Conservation (phyloP, 352 stramenopile species). For the Pythium insidiosum region DNA sequence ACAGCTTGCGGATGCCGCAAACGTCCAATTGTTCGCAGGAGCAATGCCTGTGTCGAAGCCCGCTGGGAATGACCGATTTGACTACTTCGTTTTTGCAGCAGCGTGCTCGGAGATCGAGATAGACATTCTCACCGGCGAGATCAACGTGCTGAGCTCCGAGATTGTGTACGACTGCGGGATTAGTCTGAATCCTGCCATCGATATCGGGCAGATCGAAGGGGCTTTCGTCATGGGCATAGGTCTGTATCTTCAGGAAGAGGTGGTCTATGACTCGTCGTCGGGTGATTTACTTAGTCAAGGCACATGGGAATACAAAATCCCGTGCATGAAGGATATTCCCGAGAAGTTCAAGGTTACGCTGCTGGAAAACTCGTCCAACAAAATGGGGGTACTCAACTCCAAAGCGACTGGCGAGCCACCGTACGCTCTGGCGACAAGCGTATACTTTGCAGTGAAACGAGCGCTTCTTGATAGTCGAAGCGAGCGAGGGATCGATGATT, state of each 20-base stretch:
- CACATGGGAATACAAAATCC: slow-evolving; percentile 51
- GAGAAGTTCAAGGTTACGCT: slow-evolving; percentile 34
- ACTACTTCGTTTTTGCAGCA: slow-evolving; percentile 40
- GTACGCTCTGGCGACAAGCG: slow-evolving; percentile 24
- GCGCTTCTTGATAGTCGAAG: slow-evolving; percentile 23
- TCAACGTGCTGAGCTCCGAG: slow-evolving; percentile 26
- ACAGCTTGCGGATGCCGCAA: slow-evolving; percentile 4
- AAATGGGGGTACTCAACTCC: slow-evolving; percentile 24
- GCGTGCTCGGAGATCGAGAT: slow-evolving; percentile 38
- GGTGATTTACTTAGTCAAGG: slow-evolving; percentile 26
- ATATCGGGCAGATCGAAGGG: slow-evolving; percentile 63
- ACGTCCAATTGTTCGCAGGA: slow-evolving; percentile 21
- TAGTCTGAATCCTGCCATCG: slow-evolving; percentile 36
- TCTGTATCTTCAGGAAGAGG: slow-evolving; percentile 37
- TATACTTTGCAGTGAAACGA: slow-evolving; percentile 35
- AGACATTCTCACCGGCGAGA: slow-evolving; percentile 48
- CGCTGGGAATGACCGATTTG: slow-evolving; percentile 8
- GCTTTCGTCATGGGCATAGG: slow-evolving; percentile 48
- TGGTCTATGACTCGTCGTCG: slow-evolving; percentile 15
- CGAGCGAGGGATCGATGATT: slow-evolving; percentile 19
- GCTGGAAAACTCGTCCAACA: slow-evolving; percentile 22
- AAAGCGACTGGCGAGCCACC: slow-evolving; percentile 42
- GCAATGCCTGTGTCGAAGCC: slow-evolving; percentile 13
- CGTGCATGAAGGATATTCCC: slow-evolving; percentile 30
- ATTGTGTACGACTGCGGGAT: slow-evolving; percentile 50